A percentile compares a stretch with the other conserved stretches of the same genome.
Conservation (phyloP, 768 basidiomycete species). For the Mycena vulgaris region DNA sequence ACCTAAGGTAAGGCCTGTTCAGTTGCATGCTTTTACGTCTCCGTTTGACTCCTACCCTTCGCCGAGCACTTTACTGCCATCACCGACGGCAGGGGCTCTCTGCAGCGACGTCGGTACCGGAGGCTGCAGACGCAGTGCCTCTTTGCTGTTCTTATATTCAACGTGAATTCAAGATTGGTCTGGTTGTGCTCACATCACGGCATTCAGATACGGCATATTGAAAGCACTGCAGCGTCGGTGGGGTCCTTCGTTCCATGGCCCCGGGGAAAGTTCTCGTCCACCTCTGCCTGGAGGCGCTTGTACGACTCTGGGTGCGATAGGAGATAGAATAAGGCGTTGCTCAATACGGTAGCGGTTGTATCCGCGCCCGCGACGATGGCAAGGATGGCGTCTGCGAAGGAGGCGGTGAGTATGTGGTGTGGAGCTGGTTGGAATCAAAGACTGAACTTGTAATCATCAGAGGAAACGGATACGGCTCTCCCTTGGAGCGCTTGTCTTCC, state of each 20-base stretch:
- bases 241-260: slow-evolving; percentile 10
- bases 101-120: slow-evolving; percentile 20
- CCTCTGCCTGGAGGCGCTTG: slow-evolving; percentile 55
- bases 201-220: slow-evolving; percentile 53
- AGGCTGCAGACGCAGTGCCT: slow-evolving; percentile 19
- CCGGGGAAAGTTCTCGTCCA: slow-evolving; percentile 48
- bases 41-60: slow-evolving; percentile 7
- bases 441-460: slow-evolving; percentile 2
- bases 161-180: background rate
- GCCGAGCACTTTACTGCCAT: slow-evolving; percentile 22
- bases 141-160: slow-evolving; percentile 20
- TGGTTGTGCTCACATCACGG: slow-evolving; percentile 47
- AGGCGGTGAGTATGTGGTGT: background rate
- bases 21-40: background rate
- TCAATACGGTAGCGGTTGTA: slow-evolving; percentile 60
- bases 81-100: slow-evolving; percentile 16
- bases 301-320: slow-evolving; percentile 55
- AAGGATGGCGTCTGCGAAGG: slow-evolving; percentile 41
- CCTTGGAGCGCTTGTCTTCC: slow-evolving; percentile 10
- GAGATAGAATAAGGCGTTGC: slow-evolving; percentile 56
- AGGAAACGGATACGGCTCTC: slow-evolving; percentile 14
- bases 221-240: slow-evolving; percentile 29
- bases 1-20: background rate
- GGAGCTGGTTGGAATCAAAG: too few species aligned
- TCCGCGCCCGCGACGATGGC: slow-evolving; percentile 62